Percentiles rank a stretch among this genome's conserved stretches.
Conservation (phyloP, 129 eudicot genomes). For the Logfia minima region DNA sequence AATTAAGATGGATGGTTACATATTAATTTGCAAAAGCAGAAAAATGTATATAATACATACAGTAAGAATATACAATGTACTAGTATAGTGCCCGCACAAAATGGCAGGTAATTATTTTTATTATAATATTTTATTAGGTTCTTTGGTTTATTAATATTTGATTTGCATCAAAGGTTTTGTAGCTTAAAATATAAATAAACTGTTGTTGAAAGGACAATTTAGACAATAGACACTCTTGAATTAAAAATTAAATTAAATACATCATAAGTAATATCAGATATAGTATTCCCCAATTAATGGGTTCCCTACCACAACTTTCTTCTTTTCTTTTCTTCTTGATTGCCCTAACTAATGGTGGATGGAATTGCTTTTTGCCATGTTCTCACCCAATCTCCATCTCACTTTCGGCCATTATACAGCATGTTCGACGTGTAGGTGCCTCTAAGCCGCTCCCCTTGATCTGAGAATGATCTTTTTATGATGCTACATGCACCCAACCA, state of each 20-base stretch:
- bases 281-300: slow-evolving; percentile 4
- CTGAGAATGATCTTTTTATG: slow-evolving; percentile 13
- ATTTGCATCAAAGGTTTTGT: no score
- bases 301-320: slow-evolving; percentile 6
- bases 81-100: no score
- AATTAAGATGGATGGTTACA: neutral
- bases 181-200: no score
- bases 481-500: slow-evolving; percentile 10
- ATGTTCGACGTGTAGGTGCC: slow-evolving; percentile 12
- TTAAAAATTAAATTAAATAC: no score
- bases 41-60: neutral
- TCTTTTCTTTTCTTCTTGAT: neutral
- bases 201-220: no score
- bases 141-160: no score
- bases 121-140: no score
- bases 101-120: no score
- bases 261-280: neutral
- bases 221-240: no score
- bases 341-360: neutral
- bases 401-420: slow-evolving; percentile 22
- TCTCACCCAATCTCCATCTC: slow-evolving; percentile 26
- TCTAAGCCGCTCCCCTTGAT: slow-evolving; percentile 31
- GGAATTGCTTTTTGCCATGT: slow-evolving; percentile 25
- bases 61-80: neutral
- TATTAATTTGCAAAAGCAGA: slow-evolving; percentile 1